Base-by-base conservation (phyloP, 371 early-diverging fungal species). In the Syncephalastrum racemosum region DNA sequence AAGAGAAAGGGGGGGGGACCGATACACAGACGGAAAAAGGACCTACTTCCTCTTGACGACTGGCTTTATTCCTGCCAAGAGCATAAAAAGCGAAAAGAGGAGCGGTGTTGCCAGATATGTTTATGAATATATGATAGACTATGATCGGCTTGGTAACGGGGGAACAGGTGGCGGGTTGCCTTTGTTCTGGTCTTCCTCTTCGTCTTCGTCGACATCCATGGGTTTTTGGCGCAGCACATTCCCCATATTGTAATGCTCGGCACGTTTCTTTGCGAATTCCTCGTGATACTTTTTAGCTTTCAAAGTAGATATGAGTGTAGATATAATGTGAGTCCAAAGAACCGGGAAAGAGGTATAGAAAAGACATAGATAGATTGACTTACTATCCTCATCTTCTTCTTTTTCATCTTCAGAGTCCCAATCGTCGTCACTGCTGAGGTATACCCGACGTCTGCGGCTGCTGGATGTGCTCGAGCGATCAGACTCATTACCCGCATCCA, bases 231-330 rank as follows among this genome's bases (percentile, higher is more conserved):
- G 64, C 19, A 91, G 64, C 2, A 83, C 87, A 4, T 82, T 80
- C 50, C 81, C 82, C 90, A 92, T 92, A 64, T 92, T 87, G 75
- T 94, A 94, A 68, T 94, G 94, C 64, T 90, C 72, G 3, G 91
- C 79, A 40, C 94, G 77, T 56, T 88, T 68, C 54, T 74, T 73
- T 50, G 85, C 85, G 69, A 94, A 94, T 65, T 84, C 83, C 55
- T 79, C 79, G 56, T 85, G 84, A 19, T 75, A 71, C 27, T 70
- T 64, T 36, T 66, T 72, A 20, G 70, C 82, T 81, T 23, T 47
- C 4, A 23, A 7, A 50, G 45, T 54, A 25, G 18, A 41, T 40
- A 12, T 18, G 23, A 22, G 24, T 46, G n/a, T n/a, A n/a, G n/a
- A n/a, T n/a, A n/a, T n/a, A n/a, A n/a, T n/a, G n/a, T n/a, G n/a